Conservation (phyloP, 2,329 filamentous ascomycete species). For the Helicocarpus griseus region DNA sequence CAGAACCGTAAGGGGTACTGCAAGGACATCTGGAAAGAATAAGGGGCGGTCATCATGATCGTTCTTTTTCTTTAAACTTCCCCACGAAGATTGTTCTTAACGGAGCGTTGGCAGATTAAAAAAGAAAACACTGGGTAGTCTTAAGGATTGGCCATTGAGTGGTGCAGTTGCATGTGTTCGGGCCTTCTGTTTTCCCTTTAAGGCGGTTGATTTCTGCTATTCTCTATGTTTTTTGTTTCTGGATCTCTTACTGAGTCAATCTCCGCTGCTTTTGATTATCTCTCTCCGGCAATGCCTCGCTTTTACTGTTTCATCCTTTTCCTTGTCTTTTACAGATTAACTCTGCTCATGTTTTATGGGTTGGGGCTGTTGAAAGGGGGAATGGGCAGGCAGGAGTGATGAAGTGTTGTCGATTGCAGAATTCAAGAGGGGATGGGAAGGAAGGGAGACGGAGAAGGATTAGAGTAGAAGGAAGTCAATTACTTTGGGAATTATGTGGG, state of each 20-base stretch:
- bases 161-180: background rate
- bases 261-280: background rate
- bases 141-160: background rate
- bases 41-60: background rate
- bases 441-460: background rate
- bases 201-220: no score
- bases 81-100: conserved; percentile 59
- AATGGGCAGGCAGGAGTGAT: background rate
- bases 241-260: background rate
- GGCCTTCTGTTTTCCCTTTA: background rate
- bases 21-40: conserved; percentile 48
- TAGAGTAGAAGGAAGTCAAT: background rate
- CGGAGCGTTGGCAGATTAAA: conserved; percentile 69
- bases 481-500: background rate
- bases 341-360: background rate
- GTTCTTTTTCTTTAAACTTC: conserved; percentile 3
- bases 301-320: background rate
- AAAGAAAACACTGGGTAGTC: no score
- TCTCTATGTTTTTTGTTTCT: background rate
- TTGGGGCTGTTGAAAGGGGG: background rate
- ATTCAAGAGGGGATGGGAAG: background rate
- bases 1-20: conserved; percentile 56
- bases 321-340: background rate
- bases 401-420: background rate
- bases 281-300: background rate